These are phyloP conservation scores for Leccinum sublutescens DNA, from an alignment of 768 basidiomycete species.

Conservation along the genomic window DNA sequence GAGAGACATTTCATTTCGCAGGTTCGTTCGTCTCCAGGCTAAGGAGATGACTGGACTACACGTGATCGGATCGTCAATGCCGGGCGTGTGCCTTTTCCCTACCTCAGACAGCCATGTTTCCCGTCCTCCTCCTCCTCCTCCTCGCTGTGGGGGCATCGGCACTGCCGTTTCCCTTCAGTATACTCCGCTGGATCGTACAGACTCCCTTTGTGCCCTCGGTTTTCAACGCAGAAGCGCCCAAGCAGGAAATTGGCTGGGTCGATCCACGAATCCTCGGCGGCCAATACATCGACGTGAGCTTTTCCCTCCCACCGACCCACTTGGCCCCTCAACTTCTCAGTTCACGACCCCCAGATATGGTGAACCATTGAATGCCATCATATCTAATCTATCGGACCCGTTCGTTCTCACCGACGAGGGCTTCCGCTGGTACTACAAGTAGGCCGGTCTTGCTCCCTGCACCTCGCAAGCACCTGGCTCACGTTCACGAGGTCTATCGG, in stretches of 20 bases:
- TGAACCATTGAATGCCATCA: constrained; percentile 83
- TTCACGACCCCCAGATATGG: constrained; percentile 64
- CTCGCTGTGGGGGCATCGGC: constrained; percentile 14
- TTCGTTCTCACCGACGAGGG: constrained; percentile 75
- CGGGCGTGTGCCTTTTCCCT: too few relatives aligned
- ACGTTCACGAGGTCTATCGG: constrained; percentile 60
- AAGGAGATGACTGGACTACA: constrained; percentile 2
- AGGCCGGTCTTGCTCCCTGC: background rate
- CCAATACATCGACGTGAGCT: constrained; percentile 68
- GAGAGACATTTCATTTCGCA: background rate
- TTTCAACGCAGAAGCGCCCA: constrained; percentile 14
- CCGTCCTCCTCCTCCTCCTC: constrained; percentile 6
- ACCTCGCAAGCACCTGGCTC: background rate
- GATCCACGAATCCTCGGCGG: constrained; percentile 79
- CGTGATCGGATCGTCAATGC: constrained; percentile 13
- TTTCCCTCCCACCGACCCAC: background rate
- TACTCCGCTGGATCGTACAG: constrained; percentile 12
- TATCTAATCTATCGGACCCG: constrained; percentile 77
- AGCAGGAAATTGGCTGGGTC: constrained; percentile 41
- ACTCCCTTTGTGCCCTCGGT: constrained; percentile 1
- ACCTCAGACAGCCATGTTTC: too few relatives aligned
- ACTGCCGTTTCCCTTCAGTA: constrained; percentile 12
- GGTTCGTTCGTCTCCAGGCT: background rate
- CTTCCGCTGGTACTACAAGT: constrained; percentile 70
- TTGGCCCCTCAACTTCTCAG: constrained; percentile 34